Percentiles rank a stretch among this genome's conserved stretches.
Evolutionary conservation across 257 asterid species (phyloP).

Genomic region (Solanum lycopersicoides): DNA sequence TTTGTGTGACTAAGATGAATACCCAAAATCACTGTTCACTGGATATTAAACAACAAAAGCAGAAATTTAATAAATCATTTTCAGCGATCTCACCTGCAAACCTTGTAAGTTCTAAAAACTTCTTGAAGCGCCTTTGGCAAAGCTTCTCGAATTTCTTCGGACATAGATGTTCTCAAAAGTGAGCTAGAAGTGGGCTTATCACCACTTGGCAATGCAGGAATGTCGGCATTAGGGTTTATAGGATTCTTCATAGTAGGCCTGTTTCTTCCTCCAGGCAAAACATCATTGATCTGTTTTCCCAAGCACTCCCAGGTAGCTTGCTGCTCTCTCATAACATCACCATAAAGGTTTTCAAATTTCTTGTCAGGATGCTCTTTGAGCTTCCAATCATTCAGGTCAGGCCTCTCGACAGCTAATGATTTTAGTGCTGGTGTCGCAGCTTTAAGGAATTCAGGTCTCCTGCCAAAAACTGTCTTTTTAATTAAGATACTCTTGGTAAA

Average conservation of each 20-base stretch:
- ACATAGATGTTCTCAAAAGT: constrained; percentile 28
- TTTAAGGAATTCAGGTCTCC: neutral
- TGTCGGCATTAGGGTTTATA: neutral
- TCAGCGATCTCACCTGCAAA: constrained; percentile 63
- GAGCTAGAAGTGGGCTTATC: constrained; percentile 7
- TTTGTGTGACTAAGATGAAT: neutral
- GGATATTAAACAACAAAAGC: neutral
- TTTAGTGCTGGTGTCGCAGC: constrained; percentile 40
- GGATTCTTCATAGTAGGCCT: constrained; percentile 23
- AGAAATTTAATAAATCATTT: neutral
- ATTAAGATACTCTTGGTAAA: constrained; percentile 50
- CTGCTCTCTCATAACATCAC: constrained; percentile 45
- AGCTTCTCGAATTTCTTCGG: constrained; percentile 60
- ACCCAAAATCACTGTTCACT: neutral
- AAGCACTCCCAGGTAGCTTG: constrained; percentile 32
- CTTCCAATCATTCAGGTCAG: constrained; percentile 55
- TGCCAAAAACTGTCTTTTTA: constrained; percentile 18
- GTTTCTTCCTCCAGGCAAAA: constrained; percentile 2
- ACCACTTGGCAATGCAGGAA: neutral
- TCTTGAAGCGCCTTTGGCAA: constrained; percentile 46
- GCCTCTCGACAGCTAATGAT: constrained; percentile 49
- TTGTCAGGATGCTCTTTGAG: constrained; percentile 58
- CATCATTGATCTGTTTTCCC: constrained; percentile 26
- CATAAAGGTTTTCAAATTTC: constrained; percentile 37
- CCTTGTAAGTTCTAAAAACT: constrained; percentile 50